Evolutionary conservation across 2,329 filamentous ascomycete genomes (phyloP).

Genomic region (Rutstroemia sp.): DNA sequence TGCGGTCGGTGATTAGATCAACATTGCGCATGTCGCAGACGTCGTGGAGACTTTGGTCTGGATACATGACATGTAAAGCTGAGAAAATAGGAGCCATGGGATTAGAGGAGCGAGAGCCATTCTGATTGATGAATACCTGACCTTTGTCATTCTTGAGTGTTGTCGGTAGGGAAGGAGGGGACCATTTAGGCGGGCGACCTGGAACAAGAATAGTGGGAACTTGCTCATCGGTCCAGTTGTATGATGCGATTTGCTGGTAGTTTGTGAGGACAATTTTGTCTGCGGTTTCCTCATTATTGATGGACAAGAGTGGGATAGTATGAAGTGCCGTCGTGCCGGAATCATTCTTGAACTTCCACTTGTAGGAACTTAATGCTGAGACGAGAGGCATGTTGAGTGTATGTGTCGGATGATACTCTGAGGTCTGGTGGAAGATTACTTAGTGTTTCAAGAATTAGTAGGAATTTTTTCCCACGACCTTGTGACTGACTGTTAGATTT

Average conservation of each 20-base stretch:
- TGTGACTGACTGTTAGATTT: too few relatives aligned
- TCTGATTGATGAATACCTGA: too few relatives aligned
- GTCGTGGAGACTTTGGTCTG: constrained; percentile 17
- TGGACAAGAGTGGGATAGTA: not conserved
- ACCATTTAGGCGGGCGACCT: constrained; percentile 15
- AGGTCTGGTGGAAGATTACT: too few relatives aligned
- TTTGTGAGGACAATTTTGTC: not conserved
- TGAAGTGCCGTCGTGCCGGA: not conserved
- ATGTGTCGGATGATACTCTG: too few relatives aligned
- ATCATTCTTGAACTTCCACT: too few relatives aligned
- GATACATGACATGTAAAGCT: constrained; percentile 18
- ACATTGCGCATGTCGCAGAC: constrained; percentile 2
- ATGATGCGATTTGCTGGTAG: constrained; percentile 17
- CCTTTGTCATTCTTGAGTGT: too few relatives aligned
- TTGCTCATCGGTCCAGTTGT: constrained; percentile 16
- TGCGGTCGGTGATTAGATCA: constrained; percentile 27
- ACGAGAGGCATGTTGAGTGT: too few relatives aligned
- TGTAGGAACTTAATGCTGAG: too few relatives aligned
- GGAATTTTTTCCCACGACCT: too few relatives aligned
- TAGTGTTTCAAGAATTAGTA: too few relatives aligned
- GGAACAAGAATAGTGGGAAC: constrained; percentile 19
- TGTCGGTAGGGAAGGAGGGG: constrained; percentile 15
- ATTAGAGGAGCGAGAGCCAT: too few relatives aligned
- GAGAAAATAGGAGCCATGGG: constrained; percentile 24
- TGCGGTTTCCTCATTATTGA: not conserved